A percentile compares a stretch with the other conserved stretches of the same genome.
Evolutionary conservation across 345 rosid genomes (phyloP).

Genomic region (Geranium brycei): DNA sequence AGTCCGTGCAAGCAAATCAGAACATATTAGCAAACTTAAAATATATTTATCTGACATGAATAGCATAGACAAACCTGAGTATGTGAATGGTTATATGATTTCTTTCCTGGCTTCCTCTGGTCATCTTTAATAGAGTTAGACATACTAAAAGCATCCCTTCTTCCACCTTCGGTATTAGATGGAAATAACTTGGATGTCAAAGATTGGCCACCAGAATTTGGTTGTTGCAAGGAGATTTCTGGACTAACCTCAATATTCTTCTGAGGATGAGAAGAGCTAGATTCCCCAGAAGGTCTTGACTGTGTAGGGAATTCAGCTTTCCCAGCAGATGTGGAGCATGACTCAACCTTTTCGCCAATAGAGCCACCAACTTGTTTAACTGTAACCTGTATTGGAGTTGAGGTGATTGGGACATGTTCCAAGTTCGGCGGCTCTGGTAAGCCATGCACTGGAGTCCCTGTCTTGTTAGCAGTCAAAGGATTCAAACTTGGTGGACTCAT

Average conservation of each 20-base stretch:
- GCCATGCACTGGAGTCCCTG: slow-evolving; percentile 23
- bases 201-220: slow-evolving; percentile 23
- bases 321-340: slow-evolving; percentile 19
- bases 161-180: slow-evolving; percentile 23
- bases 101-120: slow-evolving; percentile 30
- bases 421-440: slow-evolving; percentile 23
- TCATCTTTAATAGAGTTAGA: slow-evolving; percentile 43
- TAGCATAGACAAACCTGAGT: background rate
- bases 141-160: slow-evolving; percentile 27
- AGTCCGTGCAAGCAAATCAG: background rate
- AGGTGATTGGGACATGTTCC: slow-evolving; percentile 23
- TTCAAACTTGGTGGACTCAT: slow-evolving; percentile 30
- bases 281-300: slow-evolving; percentile 27
- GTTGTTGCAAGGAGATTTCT: slow-evolving; percentile 24
- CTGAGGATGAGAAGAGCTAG: slow-evolving; percentile 10
- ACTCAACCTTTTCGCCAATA: slow-evolving; percentile 29
- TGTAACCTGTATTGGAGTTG: slow-evolving; percentile 34
- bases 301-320: slow-evolving; percentile 33
- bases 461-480: slow-evolving; percentile 30
- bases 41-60: background rate
- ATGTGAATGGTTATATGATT: slow-evolving; percentile 19
- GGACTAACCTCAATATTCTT: slow-evolving; percentile 24
- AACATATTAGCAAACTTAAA: background rate
- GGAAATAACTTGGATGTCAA: slow-evolving; percentile 4
- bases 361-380: slow-evolving; percentile 36